phyloP scores from a whole-genome alignment of 257 asterid species.

The Salvia rosmarinus region DNA sequence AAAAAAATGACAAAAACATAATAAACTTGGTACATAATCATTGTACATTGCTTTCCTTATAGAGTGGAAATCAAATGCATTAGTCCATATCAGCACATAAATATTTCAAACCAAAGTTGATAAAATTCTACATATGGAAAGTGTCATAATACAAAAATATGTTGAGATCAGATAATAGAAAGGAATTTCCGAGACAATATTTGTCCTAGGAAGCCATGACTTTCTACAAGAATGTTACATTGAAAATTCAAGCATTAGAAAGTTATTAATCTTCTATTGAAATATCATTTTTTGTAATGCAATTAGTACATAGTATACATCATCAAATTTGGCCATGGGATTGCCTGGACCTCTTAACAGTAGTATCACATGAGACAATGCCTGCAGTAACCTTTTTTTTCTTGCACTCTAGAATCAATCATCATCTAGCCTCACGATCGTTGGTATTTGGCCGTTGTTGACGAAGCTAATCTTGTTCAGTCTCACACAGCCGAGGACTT shows the following conservation, averaged over 20 bases:
- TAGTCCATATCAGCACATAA: not conserved
- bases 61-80: not conserved
- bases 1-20: too few relatives aligned
- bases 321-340: slow-evolving; percentile 25
- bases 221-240: not conserved
- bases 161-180: not conserved
- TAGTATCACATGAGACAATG: slow-evolving; percentile 1
- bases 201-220: not conserved
- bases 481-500: slow-evolving; percentile 70
- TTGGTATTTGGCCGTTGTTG: slow-evolving; percentile 79
- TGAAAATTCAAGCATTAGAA: not conserved
- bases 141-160: not conserved
- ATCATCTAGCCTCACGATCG: slow-evolving; percentile 62
- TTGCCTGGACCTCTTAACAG: slow-evolving; percentile 22
- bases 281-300: slow-evolving; percentile 17
- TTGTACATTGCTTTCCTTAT: not conserved
- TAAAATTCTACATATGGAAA: not conserved
- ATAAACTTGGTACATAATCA: too few relatives aligned
- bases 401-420: slow-evolving; percentile 33
- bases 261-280: slow-evolving; percentile 8
- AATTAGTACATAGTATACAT: slow-evolving; percentile 32
- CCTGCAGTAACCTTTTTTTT: not conserved
- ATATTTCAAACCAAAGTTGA: not conserved
- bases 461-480: slow-evolving; percentile 78
- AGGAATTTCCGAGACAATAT: slow-evolving; percentile 1